These are phyloP conservation scores for Globisporangium canariense DNA, from an alignment of 352 stramenopile species.

Conservation along the genomic window DNA sequence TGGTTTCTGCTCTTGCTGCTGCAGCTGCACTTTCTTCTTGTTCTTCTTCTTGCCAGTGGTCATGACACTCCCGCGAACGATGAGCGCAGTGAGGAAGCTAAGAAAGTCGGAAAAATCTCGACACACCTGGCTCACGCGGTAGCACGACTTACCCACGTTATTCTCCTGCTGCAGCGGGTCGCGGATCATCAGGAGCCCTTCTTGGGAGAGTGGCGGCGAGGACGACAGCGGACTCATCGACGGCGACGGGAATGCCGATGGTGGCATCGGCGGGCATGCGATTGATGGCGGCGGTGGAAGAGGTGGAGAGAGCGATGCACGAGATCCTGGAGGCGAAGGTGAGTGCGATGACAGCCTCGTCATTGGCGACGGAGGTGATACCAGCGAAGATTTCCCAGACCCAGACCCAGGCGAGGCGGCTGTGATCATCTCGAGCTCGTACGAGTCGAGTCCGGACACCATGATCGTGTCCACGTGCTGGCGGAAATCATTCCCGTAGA, in stretches of 20 bases:
- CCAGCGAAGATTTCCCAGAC: conserved; percentile 3
- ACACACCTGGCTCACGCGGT: conserved; percentile 80
- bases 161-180: conserved; percentile 69
- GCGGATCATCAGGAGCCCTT: conserved; percentile 59
- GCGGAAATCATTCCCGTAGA: conserved; percentile 80
- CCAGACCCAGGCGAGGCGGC: conserved; percentile 1
- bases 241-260: background rate
- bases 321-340: conserved; percentile 1
- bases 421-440: conserved; percentile 9
- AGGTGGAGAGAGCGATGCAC: conserved; percentile 5
- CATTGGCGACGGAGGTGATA: background rate
- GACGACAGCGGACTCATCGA: conserved; percentile 7
- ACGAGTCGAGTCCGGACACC: conserved; percentile 6
- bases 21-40: conserved; percentile 21
- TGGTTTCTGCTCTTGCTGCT: background rate
- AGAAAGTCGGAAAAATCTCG: conserved; percentile 82
- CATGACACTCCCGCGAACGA: conserved; percentile 77
- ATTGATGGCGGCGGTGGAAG: conserved; percentile 15
- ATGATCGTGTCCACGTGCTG: conserved; percentile 65
- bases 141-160: conserved; percentile 84
- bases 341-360: conserved; percentile 1
- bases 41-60: conserved; percentile 45
- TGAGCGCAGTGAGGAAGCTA: conserved; percentile 76
- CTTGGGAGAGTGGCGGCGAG: conserved; percentile 22
- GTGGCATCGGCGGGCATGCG: background rate